These are phyloP conservation scores for Jackrogersella multiformis DNA, from an alignment of 495 filamentous ascomycete genomes.

Conservation along the genomic window DNA sequence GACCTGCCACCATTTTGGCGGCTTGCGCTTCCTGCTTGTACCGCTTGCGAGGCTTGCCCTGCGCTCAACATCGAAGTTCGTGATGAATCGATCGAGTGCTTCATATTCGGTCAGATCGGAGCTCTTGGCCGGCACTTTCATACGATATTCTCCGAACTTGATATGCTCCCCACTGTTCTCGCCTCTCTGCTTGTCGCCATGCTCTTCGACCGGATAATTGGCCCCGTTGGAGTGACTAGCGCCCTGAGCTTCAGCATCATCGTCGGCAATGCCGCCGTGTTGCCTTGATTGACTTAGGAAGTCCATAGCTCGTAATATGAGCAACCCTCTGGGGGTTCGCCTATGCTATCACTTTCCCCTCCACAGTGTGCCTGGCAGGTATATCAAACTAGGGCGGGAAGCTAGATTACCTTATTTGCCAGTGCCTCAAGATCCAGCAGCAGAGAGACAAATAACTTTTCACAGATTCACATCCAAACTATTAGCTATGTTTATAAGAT, in stretches of 20 bases:
- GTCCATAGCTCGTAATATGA: slow-evolving; percentile 24
- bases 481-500: slow-evolving; percentile 24
- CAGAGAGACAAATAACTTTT: slow-evolving; percentile 5
- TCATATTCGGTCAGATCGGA: slow-evolving; percentile 52
- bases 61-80: slow-evolving; percentile 66
- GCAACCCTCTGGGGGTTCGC: background rate
- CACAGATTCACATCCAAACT: slow-evolving; percentile 8
- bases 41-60: slow-evolving; percentile 65
- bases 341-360: background rate
- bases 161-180: slow-evolving; percentile 30
- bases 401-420: background rate
- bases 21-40: slow-evolving; percentile 53
- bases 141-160: slow-evolving; percentile 37
- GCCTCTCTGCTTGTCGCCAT: background rate
- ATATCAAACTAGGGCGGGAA: slow-evolving; percentile 14
- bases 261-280: slow-evolving; percentile 9
- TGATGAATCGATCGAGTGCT: slow-evolving; percentile 71
- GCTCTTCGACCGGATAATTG: slow-evolving; percentile 13
- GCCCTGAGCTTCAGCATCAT: slow-evolving; percentile 37
- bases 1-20: slow-evolving; percentile 68
- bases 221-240: slow-evolving; percentile 35
- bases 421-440: slow-evolving; percentile 24
- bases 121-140: slow-evolving; percentile 32
- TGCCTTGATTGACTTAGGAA: slow-evolving; percentile 30
- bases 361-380: slow-evolving; percentile 4